A percentile compares a stretch with the other conserved stretches of the same genome.
phyloP scores from a whole-genome alignment of 1,284 basidiomycete species.

The Cutaneotrichosporon sp. region DNA sequence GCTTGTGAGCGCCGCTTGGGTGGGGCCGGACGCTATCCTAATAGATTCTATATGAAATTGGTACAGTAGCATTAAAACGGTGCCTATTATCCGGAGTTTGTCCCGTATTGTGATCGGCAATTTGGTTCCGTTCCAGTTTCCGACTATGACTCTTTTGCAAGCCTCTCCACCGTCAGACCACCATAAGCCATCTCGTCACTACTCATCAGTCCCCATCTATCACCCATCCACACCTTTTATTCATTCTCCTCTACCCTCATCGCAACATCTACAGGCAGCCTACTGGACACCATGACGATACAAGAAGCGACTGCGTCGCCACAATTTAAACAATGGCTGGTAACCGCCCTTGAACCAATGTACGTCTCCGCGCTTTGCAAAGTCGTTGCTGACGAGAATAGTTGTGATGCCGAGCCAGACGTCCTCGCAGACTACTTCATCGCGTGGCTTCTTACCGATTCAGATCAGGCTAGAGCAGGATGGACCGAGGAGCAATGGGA shows the following conservation, averaged over 20 bases:
- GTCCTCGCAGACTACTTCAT: slow-evolving; percentile 92
- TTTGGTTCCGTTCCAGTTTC: no score
- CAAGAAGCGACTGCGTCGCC: slow-evolving; percentile 33
- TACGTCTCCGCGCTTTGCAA: slow-evolving; percentile 42
- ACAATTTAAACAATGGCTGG: slow-evolving; percentile 61
- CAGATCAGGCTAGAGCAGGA: slow-evolving; percentile 51
- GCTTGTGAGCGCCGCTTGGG: no score
- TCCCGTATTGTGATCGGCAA: not conserved
- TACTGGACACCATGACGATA: not conserved
- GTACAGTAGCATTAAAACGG: not conserved
- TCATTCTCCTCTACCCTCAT: not conserved
- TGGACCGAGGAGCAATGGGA: slow-evolving; percentile 71
- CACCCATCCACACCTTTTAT: not conserved
- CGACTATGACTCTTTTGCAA: not conserved
- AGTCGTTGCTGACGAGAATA: slow-evolving; percentile 39
- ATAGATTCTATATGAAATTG: not conserved
- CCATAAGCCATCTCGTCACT: not conserved
- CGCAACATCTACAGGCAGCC: not conserved
- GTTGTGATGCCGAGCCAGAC: slow-evolving; percentile 92
- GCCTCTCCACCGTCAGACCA: no score
- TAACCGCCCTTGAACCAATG: slow-evolving; percentile 80
- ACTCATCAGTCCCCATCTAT: no score
- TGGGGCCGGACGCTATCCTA: not conserved
- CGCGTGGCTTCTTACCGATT: slow-evolving; percentile 75
- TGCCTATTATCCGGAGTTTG: not conserved